phyloP scores from a whole-genome alignment of 306 rosid species.

The Lupinus albus region DNA sequence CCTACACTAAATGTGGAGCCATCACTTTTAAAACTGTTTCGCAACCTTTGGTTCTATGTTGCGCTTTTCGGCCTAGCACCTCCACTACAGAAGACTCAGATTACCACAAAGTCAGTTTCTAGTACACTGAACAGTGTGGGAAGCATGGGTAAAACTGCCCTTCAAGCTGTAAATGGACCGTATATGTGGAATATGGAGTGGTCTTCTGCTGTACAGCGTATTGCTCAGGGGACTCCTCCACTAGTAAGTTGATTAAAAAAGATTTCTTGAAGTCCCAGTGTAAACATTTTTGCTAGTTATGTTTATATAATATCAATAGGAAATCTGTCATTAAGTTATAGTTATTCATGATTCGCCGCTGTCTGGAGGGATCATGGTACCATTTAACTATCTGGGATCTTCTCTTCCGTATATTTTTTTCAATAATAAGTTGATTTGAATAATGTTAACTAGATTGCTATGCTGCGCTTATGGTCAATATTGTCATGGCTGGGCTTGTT shows the following conservation, averaged over 20 bases:
- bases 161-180: conserved; percentile 95
- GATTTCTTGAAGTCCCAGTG: conserved; percentile 4
- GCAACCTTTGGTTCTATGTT: conserved; percentile 96
- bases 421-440: conserved; percentile 4
- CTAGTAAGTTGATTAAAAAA: conserved; percentile 69
- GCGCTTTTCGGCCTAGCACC: conserved; percentile 99
- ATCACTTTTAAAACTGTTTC: conserved; percentile 87
- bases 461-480: background rate
- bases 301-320: conserved; percentile 5
- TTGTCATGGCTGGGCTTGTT: background rate
- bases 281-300: conserved; percentile 21
- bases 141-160: conserved; percentile 76
- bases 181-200: conserved; percentile 92
- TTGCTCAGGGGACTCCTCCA: conserved; percentile 98
- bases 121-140: conserved; percentile 80
- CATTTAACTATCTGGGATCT: conserved; percentile 10
- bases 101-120: conserved; percentile 71
- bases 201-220: conserved; percentile 83
- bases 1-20: conserved; percentile 88
- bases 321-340: conserved; percentile 15
- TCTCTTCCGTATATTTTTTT: background rate
- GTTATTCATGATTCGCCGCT: conserved; percentile 23
- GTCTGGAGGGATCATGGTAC: background rate
- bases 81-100: conserved; percentile 72
- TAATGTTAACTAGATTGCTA: conserved; percentile 16